Base-by-base conservation (phyloP, 371 early-diverging fungal species). In the Parasitella parasitica region DNA sequence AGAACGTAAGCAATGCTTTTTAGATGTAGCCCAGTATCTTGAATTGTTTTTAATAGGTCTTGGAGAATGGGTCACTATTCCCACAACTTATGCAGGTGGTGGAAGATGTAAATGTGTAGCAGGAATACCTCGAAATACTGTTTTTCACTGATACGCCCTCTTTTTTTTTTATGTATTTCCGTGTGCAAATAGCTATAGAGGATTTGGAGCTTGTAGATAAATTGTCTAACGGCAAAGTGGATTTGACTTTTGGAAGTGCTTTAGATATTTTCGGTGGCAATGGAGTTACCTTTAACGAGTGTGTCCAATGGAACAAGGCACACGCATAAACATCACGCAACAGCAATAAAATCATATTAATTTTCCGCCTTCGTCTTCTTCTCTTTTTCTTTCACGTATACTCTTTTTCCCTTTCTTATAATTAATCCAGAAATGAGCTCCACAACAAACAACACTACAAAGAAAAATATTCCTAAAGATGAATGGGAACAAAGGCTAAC, bases 201-300 rank as follows among this genome's bases (percentile, higher is more conserved):
- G 97, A 97, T 71, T 71, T 98, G 50, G 83, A 76, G 6, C 78
- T 95, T 13, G 97, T 97, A 0, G 76, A 93, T 27, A 62, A 63
- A 15, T 70, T 97, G 30, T 95, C 96, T 3, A 66, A 82, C 15
- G 96, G 96, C 13, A 89, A 85, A 46, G 94, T 98, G 0, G 95
- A 98, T 73, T 73, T 97, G 60, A 98, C 98, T 1, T 91, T 91
- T 74, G 98, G 98, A 53, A 94, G 96, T 71, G 96, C 97, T 5
- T 72, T 98, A 69, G 98, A 98, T 78, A 91, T 98, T n/a, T 98
- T 98, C 86, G 98, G 98, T 32, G 97, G 98, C 8, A 73, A 69
- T 38, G 85, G 85, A 26, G 90, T 98, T 34, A 85, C 78, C 51
- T 94, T 97, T 72, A 77, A 73, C 4, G 94, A 94, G 48, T 94